Base-by-base conservation (phyloP, 1,284 basidiomycete species). In the Boletus albobrunnescens region DNA sequence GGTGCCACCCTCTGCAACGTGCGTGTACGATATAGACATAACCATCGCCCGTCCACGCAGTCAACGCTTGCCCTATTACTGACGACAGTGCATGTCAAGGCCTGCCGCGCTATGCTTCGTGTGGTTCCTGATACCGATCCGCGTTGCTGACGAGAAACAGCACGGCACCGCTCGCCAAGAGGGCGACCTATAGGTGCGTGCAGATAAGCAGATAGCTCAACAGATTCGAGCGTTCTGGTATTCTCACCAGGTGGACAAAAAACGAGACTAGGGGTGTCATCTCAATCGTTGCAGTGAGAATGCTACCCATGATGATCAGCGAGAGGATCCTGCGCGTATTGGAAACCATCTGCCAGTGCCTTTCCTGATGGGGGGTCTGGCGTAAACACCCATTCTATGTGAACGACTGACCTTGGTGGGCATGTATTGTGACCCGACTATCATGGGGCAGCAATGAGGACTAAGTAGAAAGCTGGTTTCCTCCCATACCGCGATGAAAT, bases 291-390 rank as follows among this genome's bases (percentile, higher is more conserved):
- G 40, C 36, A 12, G 47, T 48, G 19, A 59, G 37, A 28, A 60
- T 48, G 31, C 55, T 36, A 2, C 61, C 61, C 59, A 64, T 62
- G 32, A 62, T 31, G 27, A 60, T 23, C 13, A 49, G 56, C 1
- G 67, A 70, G 19, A 68, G 27, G 8, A 59, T 22, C 3, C 22
- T 16, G 22, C 60, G 68, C 1, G 59, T 44, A 11, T 56, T 56
- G n/a, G 46, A 37, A 0, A 68, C 56, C 54, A 68, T 68, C n/a
- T n/a, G 60, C 63, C 19, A 68, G 65, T 14, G 63, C 58, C 16
- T 68, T 59, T 22, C 68, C 68, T 70, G 37, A 10, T 19, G 14
- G 4, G 20, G 14, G 4, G 20, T 12, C n/a, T 3, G 2, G 13
- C 4, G 17, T 57, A 12, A 51, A 30, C 23, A 2, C 11, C 19